A percentile compares a stretch with the other conserved stretches of the same genome.
Conservation (phyloP, 192 early-diverging fungal genomes). For the Coemansia sp. region DNA sequence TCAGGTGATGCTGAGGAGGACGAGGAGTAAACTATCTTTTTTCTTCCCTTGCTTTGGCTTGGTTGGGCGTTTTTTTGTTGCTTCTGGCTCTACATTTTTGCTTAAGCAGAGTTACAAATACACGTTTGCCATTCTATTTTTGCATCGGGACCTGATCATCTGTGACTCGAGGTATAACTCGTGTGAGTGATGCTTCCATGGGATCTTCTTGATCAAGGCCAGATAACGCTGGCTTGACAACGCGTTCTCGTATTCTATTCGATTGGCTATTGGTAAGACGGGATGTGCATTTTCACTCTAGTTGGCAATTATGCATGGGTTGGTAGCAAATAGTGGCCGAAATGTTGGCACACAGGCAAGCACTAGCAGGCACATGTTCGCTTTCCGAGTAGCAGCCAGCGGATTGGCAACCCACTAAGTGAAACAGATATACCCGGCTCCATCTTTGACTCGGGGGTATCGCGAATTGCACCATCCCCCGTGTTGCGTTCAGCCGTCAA, state of each 20-base stretch:
- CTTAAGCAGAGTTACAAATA: not conserved
- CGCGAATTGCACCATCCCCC: not conserved
- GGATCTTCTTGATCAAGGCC: not conserved
- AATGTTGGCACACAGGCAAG: not conserved
- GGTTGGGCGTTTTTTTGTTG: not conserved
- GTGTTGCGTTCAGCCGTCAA: not conserved
- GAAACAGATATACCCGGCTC: not conserved
- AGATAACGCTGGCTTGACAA: not conserved
- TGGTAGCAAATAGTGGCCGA: not conserved
- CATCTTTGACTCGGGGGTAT: not conserved
- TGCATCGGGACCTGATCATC: not conserved
- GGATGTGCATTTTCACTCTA: not conserved
- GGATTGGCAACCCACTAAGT: not conserved
- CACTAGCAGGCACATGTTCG: not conserved
- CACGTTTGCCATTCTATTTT: not conserved
- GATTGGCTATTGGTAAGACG: not conserved
- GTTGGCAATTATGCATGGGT: not conserved
- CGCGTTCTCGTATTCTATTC: not conserved
- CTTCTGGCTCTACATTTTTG: not conserved
- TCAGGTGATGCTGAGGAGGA: slow-evolving; percentile 62
- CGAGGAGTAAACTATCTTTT: slow-evolving; percentile 54
- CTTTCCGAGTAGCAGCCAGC: not conserved
- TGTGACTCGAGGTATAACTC: not conserved
- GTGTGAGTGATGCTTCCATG: not conserved
- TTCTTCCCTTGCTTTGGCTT: not conserved